These are phyloP conservation scores for Acacia crassicarpa DNA, from an alignment of 306 rosid genomes.

Conservation along the genomic window DNA sequence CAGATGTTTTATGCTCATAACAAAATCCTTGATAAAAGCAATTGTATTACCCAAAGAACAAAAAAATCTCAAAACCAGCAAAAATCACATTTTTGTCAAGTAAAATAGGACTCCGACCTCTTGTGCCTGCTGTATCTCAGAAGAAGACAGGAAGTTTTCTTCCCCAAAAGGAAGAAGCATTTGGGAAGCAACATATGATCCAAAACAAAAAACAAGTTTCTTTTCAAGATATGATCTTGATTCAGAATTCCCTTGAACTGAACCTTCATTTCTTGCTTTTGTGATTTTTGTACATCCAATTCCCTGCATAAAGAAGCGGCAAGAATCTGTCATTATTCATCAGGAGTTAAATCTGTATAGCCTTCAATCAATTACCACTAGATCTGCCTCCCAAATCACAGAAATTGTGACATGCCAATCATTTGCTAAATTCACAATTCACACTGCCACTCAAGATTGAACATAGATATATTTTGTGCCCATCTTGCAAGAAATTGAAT, in stretches of 20 bases:
- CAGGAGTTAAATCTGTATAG: conserved; percentile 10
- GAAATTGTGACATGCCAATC: background rate
- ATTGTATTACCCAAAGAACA: conserved; percentile 4
- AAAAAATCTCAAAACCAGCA: conserved; percentile 23
- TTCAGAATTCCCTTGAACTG: conserved; percentile 64
- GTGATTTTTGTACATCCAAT: conserved; percentile 96
- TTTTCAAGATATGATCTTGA: conserved; percentile 96
- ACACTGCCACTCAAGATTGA: background rate
- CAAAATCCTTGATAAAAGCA: background rate
- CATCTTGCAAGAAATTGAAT: background rate
- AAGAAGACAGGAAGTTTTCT: conserved; percentile 81
- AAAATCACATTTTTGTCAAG: conserved; percentile 26
- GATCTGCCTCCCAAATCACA: background rate
- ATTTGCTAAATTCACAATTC: background rate
- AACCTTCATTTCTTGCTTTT: conserved; percentile 70
- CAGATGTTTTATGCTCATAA: conserved; percentile 22
- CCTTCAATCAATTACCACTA: background rate
- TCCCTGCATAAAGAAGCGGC: conserved; percentile 57
- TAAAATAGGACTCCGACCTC: conserved; percentile 60
- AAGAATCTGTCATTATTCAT: conserved; percentile 28
- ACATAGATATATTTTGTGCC: background rate
- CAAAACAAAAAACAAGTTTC: conserved; percentile 94
- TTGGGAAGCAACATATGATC: conserved; percentile 85
- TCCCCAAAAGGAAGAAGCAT: conserved; percentile 97
- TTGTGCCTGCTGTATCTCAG: conserved; percentile 85